Percentiles rank a stretch among this genome's conserved stretches.
These are phyloP conservation scores for Manihot esculenta DNA, from an alignment of 441 rosid genomes.

Conservation along the genomic window DNA sequence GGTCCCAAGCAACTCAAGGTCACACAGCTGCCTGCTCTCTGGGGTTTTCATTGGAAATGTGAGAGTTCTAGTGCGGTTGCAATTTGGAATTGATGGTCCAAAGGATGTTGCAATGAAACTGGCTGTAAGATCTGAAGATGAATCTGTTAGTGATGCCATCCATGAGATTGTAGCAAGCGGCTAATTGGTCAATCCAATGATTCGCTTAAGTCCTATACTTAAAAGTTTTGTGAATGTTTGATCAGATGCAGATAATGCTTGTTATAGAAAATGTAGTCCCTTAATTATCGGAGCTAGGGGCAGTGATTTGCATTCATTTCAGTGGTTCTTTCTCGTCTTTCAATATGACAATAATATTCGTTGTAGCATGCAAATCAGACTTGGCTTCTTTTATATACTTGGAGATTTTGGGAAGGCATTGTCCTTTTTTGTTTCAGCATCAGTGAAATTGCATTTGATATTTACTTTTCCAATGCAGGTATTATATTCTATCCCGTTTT, in stretches of 20 bases:
- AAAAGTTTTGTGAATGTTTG: conserved; percentile 4
- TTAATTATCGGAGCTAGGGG: neutral
- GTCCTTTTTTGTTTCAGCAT: neutral
- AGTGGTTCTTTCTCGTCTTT: conserved; percentile 6
- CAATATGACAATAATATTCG: conserved; percentile 16
- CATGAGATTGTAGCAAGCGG: conserved; percentile 91
- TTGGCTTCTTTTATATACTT: conserved; percentile 11
- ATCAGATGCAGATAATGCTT: conserved; percentile 18
- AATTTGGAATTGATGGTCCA: conserved; percentile 76
- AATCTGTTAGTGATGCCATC: conserved; percentile 67
- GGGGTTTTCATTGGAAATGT: conserved; percentile 89
- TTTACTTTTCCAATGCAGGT: too few species aligned
- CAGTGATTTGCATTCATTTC: conserved; percentile 9
- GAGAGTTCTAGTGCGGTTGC: conserved; percentile 74
- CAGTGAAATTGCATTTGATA: too few species aligned
- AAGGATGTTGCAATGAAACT: conserved; percentile 93
- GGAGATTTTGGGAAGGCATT: conserved; percentile 19
- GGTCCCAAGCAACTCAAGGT: conserved; percentile 84
- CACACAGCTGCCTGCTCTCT: conserved; percentile 81
- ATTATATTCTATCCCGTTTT: too few species aligned
- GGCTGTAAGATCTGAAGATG: conserved; percentile 81
- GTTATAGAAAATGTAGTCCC: conserved; percentile 18
- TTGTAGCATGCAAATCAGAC: conserved; percentile 31
- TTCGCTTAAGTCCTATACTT: too few species aligned
- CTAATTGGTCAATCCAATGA: conserved; percentile 32